phyloP scores from a whole-genome alignment of 140 eudicot genomes.

The Oenanthe javanica region DNA sequence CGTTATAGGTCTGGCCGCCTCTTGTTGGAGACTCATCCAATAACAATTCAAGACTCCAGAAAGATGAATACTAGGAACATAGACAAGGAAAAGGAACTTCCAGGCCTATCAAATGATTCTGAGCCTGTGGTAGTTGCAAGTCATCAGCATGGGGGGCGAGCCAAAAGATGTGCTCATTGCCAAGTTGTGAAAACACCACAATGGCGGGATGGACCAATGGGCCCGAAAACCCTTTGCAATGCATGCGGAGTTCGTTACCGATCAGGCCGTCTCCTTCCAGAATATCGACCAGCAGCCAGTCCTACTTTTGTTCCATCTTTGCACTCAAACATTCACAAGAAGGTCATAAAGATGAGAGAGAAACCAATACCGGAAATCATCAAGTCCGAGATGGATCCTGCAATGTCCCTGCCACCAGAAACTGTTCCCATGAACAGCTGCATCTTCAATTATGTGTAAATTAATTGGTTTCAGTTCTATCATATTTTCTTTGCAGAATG shows the following conservation, averaged over 20 bases:
- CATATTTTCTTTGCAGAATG: background rate
- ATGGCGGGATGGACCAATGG: conserved; percentile 49
- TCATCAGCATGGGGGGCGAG: background rate
- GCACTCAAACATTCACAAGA: conserved; percentile 49
- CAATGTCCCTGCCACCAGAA: conserved; percentile 21
- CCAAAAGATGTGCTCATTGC: conserved; percentile 31
- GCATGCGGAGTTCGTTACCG: conserved; percentile 43
- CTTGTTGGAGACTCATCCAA: background rate
- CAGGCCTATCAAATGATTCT: conserved; percentile 7
- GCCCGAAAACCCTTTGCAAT: conserved; percentile 37
- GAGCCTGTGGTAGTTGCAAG: conserved; percentile 4
- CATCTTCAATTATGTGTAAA: background rate
- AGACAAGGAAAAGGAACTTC: conserved; percentile 18
- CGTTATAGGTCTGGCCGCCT: conserved; percentile 4
- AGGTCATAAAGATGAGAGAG: conserved; percentile 47
- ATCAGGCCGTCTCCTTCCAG: conserved; percentile 34
- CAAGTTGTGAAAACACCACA: conserved; percentile 29
- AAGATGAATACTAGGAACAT: conserved; percentile 2
- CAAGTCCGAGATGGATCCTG: conserved; percentile 2
- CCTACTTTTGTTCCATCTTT: conserved; percentile 42
- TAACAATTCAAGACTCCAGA: background rate
- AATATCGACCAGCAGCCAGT: conserved; percentile 45
- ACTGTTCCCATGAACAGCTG: conserved; percentile 24
- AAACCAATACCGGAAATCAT: conserved; percentile 16
- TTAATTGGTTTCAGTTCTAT: background rate